Evolutionary conservation across 768 basidiomycete species (phyloP).

Genomic region (Mycena venus): DNA sequence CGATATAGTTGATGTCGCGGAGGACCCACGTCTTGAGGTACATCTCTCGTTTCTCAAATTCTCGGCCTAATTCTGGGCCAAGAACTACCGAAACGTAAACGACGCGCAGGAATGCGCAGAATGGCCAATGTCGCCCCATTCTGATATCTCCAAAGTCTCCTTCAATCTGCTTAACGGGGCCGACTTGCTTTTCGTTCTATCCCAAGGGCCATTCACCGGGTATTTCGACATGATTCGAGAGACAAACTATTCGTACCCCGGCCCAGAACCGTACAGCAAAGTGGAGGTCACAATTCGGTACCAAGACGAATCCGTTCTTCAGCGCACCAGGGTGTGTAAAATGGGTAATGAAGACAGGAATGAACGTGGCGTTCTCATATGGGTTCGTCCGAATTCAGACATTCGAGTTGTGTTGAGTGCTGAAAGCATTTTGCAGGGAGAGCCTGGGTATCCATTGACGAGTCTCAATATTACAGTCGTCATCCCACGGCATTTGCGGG

Average conservation of each 20-base stretch:
- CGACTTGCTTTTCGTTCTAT: slow-evolving; percentile 13
- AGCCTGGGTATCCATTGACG: not conserved
- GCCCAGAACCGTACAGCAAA: not conserved
- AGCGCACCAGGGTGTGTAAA: not conserved
- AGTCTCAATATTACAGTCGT: slow-evolving; percentile 1
- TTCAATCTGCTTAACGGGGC: not conserved
- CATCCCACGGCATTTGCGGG: not conserved
- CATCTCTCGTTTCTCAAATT: not conserved
- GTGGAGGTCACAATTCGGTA: not conserved
- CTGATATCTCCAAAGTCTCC: not conserved
- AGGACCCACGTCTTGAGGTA: slow-evolving; percentile 1
- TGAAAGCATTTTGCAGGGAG: not conserved
- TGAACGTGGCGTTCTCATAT: slow-evolving; percentile 7
- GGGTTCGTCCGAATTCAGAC: not conserved
- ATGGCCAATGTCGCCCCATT: slow-evolving; percentile 4
- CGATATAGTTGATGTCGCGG: not conserved
- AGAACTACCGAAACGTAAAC: not conserved
- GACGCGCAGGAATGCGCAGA: not conserved
- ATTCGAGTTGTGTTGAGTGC: not conserved
- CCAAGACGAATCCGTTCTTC: not conserved
- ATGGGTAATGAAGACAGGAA: slow-evolving; percentile 9
- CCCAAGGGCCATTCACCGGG: not conserved
- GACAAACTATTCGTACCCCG: slow-evolving; percentile 14
- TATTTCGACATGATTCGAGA: slow-evolving; percentile 8
- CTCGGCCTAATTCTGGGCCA: not conserved